phyloP scores from a whole-genome alignment of 148 eudicot species.

The Chenopodium formosanum region DNA sequence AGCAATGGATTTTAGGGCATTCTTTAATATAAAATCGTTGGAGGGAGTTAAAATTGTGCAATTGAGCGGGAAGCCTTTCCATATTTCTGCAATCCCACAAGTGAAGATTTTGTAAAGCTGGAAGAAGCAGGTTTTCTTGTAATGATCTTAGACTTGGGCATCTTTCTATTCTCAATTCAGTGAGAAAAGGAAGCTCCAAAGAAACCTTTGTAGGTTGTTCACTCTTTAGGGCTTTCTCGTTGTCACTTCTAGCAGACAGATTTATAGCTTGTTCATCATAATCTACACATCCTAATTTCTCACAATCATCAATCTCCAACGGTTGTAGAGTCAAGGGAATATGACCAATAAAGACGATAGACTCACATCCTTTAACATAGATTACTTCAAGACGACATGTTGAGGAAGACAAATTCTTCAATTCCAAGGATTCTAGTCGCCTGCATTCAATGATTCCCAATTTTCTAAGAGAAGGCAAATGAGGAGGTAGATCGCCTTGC shows the following conservation, averaged over 20 bases:
- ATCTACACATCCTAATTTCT: not conserved
- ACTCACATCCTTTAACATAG: not conserved
- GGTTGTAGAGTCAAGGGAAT: not conserved
- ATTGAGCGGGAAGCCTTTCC: not conserved
- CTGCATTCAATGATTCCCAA: not conserved
- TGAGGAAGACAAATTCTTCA: not conserved
- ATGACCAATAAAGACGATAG: not conserved
- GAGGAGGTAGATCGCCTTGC: not conserved
- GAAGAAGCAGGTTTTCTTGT: not conserved
- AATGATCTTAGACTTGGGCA: too few relatives aligned
- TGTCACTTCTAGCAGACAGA: too few relatives aligned
- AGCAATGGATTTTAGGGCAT: not conserved
- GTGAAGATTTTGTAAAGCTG: not conserved
- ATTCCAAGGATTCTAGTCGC: not conserved
- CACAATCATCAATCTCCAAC: too few relatives aligned
- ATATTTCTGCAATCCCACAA: not conserved
- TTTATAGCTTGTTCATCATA: too few relatives aligned
- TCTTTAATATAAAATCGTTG: not conserved
- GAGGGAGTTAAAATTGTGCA: not conserved
- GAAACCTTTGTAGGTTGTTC: too few relatives aligned
- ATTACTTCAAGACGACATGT: not conserved
- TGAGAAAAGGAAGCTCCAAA: too few relatives aligned
- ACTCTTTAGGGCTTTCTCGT: too few relatives aligned
- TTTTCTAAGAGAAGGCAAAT: not conserved
- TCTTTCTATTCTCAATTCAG: too few relatives aligned